A percentile compares a stretch with the other conserved stretches of the same genome.
Evolutionary conservation across 225 moss, liverwort and hornwort genomes (phyloP).

Genomic region (Anthoceros angustus): DNA sequence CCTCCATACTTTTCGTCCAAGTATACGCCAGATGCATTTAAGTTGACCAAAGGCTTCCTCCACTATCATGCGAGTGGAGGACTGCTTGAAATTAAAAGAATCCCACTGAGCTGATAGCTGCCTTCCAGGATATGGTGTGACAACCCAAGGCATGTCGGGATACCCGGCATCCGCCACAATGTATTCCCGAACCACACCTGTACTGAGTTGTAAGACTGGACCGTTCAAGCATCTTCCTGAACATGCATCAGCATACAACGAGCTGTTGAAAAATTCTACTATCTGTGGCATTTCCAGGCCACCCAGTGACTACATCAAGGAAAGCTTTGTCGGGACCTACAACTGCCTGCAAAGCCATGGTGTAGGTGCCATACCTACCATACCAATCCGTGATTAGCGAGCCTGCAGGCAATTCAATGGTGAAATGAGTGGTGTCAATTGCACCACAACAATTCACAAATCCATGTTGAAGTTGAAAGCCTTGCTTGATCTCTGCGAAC

Average conservation of each 20-base stretch:
- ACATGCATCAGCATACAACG: constrained; percentile 7
- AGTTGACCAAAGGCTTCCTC: too few species aligned
- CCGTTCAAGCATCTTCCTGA: constrained; percentile 10
- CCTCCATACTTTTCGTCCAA: constrained; percentile 68
- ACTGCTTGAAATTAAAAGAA: too few species aligned
- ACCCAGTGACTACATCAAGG: constrained; percentile 17
- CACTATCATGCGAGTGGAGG: too few species aligned
- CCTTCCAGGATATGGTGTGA: constrained; percentile 12
- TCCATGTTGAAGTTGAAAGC: not conserved
- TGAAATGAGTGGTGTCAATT: not conserved
- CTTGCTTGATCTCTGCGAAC: not conserved
- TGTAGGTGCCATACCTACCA: not conserved
- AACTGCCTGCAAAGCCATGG: not conserved
- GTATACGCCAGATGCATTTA: constrained; percentile 33
- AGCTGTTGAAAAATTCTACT: constrained; percentile 7
- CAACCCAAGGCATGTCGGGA: constrained; percentile 12
- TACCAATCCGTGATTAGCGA: not conserved
- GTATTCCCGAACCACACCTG: constrained; percentile 9
- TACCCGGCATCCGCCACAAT: constrained; percentile 21
- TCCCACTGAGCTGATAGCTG: constrained; percentile 3
- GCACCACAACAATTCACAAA: not conserved
- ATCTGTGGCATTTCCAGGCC: constrained; percentile 16
- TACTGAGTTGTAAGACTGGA: not conserved
- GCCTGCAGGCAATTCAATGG: not conserved
- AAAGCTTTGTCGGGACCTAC: constrained; percentile 10